Base-by-base conservation (phyloP, 768 basidiomycete species). In the Dentipellis sp. region DNA sequence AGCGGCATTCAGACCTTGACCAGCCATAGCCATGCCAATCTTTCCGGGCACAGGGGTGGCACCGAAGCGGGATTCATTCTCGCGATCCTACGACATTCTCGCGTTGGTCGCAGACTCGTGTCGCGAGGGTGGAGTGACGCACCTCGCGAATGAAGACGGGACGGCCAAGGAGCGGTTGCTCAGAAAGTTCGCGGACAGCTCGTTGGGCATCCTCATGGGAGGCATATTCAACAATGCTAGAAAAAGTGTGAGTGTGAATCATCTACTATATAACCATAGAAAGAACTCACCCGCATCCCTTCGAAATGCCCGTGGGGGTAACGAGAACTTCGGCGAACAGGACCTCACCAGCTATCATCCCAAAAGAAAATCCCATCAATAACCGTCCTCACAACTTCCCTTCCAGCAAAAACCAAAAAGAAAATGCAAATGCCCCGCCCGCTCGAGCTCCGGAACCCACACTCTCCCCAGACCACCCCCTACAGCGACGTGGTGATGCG, bases 301-400 rank as follows among this genome's bases (percentile, higher is more conserved):
- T 99, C 22, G 94, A 97, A 54, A 95, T 83, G 34, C 95, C 95
- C 19, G 90, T 94, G 14, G 95, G 95, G 6, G 97, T 97, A 64
- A 94, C 78, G 67, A 99, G 84, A 65, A 99, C 93, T 85, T 99
- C 95, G 82, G 95, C 91, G 84, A 99, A 99, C 73, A 95, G 86
- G 69, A 97, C 94, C 80, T 94, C 94, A 80, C 95, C 95, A 84
- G 92, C 95, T 95, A 86, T 82, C 80, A 84, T 76, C 84, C 84
- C 83, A 78, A 84, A 83, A 78, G 81, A 88, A 86, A 90, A 80
- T 85, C 86, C 87, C 85, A 88, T 90, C 85, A 91, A 91, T 88
- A 60, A 66, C 68, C 66, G 86, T 88, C 86, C 86, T 86, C 84
- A 81, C 82, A 76, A 78, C 81, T 87, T n/a, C 23, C 71, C 69